Percentiles rank a stretch among this genome's conserved stretches.
Conservation (phyloP, 1,284 basidiomycete species). For the Rhodotorula sp. region DNA sequence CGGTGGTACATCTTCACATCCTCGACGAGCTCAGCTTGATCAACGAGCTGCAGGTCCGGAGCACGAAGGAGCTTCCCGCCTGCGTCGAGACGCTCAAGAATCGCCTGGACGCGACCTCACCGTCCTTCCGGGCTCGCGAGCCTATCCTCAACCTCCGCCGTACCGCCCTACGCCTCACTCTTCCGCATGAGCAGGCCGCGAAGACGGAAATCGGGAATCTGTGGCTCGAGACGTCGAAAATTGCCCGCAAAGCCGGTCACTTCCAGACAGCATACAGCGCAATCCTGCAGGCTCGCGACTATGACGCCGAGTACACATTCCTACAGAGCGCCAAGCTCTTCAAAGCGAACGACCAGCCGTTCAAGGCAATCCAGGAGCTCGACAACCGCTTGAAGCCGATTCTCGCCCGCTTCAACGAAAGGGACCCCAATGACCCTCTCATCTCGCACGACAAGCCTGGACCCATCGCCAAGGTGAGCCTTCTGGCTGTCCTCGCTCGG, state of each 20-base stretch:
- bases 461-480: conserved; percentile 62
- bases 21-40: conserved; percentile 85
- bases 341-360: conserved; percentile 72
- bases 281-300: conserved; percentile 81
- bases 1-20: conserved; percentile 80
- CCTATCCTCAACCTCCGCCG: conserved; percentile 85
- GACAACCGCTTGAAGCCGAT: conserved; percentile 65
- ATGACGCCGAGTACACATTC: conserved; percentile 73
- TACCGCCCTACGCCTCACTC: conserved; percentile 68
- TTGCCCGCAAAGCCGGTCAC: conserved; percentile 91
- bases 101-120: conserved; percentile 73
- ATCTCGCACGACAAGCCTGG: neutral
- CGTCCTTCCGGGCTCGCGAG: conserved; percentile 88
- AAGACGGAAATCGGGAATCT: conserved; percentile 68
- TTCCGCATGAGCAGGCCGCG: conserved; percentile 14
- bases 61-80: neutral
- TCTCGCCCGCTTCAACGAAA: conserved; percentile 34
- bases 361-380: conserved; percentile 84
- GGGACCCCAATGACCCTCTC: conserved; percentile 13
- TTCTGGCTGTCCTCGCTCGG: too few species aligned
- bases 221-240: conserved; percentile 92
- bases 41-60: conserved; percentile 51
- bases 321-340: conserved; percentile 88
- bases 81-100: conserved; percentile 21
- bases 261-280: conserved; percentile 97